Evolutionary conservation across 257 asterid genomes (phyloP), one percentile per base, ranked within the genome.

Genomic region (Solanum peruvianum): DNA sequence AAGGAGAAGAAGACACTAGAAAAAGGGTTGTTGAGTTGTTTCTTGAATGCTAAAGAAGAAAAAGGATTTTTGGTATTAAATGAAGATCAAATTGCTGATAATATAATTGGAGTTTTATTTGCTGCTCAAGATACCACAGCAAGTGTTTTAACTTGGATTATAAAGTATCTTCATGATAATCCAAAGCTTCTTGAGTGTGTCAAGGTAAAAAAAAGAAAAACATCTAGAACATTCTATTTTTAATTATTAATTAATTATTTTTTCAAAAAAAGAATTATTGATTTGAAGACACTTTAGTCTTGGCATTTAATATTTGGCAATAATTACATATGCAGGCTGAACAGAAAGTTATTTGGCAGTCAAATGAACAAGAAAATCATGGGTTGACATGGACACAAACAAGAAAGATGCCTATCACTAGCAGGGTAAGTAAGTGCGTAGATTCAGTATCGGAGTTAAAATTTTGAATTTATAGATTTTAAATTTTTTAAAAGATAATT

Each of bases 61-160:
- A 91, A 90, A 1, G 93, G 93, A 11, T 87, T 69, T 3, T 87
- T 73, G 86, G 58, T 49, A 35, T 91, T 96, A 41, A 91, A 88
- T 14, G 96, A 93, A 21, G 97, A 94, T 44, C 95, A 94, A 81
- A 93, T 95, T 27, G 94, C 94, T 5, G 99, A 96, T 75, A 96
- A 96, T 89, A 92, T 96, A 41, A 96, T 95, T 21, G 99, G 99
- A 81, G 96, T 93, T 16, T 93, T 96, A 23, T 96, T 96, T 44
- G 99, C 99, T 1, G 99, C 99, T 2, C 97, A 95, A 84, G 98
- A 96, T 78, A 96, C 99, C 1, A 96, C 98, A 1, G 98, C 98
- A 0, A 96, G 95, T 92, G 94, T 92, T 76, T 87, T 95, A 91
- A 96, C 98, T 21, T 96, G 99, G 99, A 90, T 93, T 39, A 58